Evolutionary conservation across 2,329 filamentous ascomycete species (phyloP), one percentile per base, ranked within the genome.

Genomic region (Aspergillus fumigatus): DNA sequence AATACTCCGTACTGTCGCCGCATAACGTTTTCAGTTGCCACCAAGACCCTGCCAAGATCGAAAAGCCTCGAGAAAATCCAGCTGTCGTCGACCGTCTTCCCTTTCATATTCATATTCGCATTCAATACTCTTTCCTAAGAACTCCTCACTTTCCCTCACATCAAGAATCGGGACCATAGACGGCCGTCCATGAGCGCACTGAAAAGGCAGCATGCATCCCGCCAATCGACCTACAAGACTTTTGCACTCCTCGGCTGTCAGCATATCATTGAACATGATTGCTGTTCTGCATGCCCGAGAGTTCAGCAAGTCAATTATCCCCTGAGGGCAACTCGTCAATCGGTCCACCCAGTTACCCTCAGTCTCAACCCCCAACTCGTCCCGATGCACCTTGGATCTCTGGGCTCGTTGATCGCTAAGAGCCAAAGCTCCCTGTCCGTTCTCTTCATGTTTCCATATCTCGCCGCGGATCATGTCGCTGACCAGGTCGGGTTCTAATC

Each of bases 401-500:
- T 32, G 53, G 9, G 65, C 58, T 14, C 27, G 51, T 54, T 14
- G 50, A 47, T 3, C 51, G 53, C 41, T 23, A 14, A 47, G 41
- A 35, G 52, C 2, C 43, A 23, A 38, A 32, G 52, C 50, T 14
- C 54, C 54, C 40, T 54, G 48, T 9, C 69, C 67, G 7, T 73
- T 70, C 51, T 86, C 84, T 9, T 83, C 79, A 1, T 84, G 76
- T 51, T 79, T 82, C 87, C 89, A 96, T 0, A 88, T 77, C 67
- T 96, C 90, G 5, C 82, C 80, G 7, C 92, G 85, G 8, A 97
- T 75, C 10, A 97, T 75, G 4, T 90, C 84, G 27, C 90, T 84
- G 0, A 93, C 75, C 1, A 96, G 73, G 6, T 82, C 80, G 0
- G 91, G 89, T 54, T 96, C 87, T 4, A 80, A 68, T 40, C 82